Evolutionary conservation across 2,329 filamentous ascomycete species (phyloP).

Genomic region (Pseudogymnoascus sp.): DNA sequence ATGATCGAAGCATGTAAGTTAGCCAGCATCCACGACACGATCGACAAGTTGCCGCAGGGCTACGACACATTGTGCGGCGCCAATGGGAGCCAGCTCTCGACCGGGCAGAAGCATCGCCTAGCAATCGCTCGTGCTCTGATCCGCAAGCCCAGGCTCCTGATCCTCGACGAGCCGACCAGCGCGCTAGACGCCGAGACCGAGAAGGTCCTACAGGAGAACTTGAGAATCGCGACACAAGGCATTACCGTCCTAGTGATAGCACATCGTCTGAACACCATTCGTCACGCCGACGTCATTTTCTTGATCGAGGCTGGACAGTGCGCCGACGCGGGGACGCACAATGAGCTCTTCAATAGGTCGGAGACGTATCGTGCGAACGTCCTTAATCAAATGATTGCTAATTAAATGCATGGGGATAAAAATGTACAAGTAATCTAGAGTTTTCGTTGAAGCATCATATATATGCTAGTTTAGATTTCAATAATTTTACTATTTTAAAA

Average conservation of each 20-base stretch:
- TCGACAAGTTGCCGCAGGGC: constrained; percentile 67
- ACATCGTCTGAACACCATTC: constrained; percentile 22
- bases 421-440: not conserved
- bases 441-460: not conserved
- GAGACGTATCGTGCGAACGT: constrained; percentile 19
- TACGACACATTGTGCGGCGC: constrained; percentile 89
- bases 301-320: constrained; percentile 23
- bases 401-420: not conserved
- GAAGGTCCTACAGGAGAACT: constrained; percentile 37
- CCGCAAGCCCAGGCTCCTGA: constrained; percentile 53
- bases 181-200: constrained; percentile 57
- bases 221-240: constrained; percentile 17
- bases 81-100: constrained; percentile 78
- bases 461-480: not conserved
- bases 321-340: constrained; percentile 22
- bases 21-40: constrained; percentile 88
- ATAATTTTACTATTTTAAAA: not conserved
- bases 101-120: constrained; percentile 90
- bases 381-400: constrained; percentile 2
- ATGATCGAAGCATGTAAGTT: constrained; percentile 73
- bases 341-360: constrained; percentile 18
- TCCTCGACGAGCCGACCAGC: constrained; percentile 66
- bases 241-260: constrained; percentile 38
- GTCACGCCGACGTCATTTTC: constrained; percentile 24
- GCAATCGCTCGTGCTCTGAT: constrained; percentile 69